Percentiles rank a stretch among this genome's conserved stretches.
These are phyloP conservation scores for Cladophialophora yegresii DNA, from an alignment of 2,329 filamentous ascomycete species.

Conservation along the genomic window DNA sequence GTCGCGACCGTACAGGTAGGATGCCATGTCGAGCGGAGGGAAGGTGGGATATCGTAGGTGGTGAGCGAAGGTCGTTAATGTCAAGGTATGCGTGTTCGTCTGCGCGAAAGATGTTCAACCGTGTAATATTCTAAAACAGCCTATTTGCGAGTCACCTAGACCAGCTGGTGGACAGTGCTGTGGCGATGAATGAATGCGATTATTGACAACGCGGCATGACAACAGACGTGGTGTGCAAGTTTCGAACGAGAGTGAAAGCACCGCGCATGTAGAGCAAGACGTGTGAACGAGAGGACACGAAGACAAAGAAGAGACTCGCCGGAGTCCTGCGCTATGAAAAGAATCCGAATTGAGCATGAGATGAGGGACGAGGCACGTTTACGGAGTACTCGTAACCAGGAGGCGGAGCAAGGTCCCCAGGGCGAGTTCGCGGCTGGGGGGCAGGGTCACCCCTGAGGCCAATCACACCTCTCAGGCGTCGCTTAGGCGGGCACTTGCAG, in stretches of 20 bases:
- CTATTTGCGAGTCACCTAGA: constrained; percentile 20
- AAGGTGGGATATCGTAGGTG: background rate
- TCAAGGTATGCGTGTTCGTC: constrained; percentile 2
- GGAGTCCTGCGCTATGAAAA: constrained; percentile 16
- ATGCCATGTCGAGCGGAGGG: constrained; percentile 12
- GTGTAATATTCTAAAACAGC: background rate
- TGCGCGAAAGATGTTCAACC: background rate
- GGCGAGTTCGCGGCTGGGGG: background rate
- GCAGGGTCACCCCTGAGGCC: background rate
- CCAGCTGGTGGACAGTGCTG: constrained; percentile 31
- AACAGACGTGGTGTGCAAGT: background rate
- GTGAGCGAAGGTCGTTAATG: background rate
- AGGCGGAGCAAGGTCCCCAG: constrained; percentile 27
- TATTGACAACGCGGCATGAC: background rate
- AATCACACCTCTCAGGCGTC: background rate
- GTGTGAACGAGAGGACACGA: background rate
- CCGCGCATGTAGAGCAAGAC: background rate
- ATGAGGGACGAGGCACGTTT: constrained; percentile 12
- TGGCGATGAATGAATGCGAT: constrained; percentile 18
- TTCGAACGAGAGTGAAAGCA: background rate
- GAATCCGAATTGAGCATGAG: constrained; percentile 6
- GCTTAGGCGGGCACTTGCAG: constrained; percentile 5
- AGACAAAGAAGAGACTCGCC: constrained; percentile 8
- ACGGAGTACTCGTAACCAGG: too few species aligned
- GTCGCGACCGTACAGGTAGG: constrained; percentile 34